These are phyloP conservation scores for Curvularia sp. DNA, from an alignment of 2,329 filamentous ascomycete species.

Conservation along the genomic window DNA sequence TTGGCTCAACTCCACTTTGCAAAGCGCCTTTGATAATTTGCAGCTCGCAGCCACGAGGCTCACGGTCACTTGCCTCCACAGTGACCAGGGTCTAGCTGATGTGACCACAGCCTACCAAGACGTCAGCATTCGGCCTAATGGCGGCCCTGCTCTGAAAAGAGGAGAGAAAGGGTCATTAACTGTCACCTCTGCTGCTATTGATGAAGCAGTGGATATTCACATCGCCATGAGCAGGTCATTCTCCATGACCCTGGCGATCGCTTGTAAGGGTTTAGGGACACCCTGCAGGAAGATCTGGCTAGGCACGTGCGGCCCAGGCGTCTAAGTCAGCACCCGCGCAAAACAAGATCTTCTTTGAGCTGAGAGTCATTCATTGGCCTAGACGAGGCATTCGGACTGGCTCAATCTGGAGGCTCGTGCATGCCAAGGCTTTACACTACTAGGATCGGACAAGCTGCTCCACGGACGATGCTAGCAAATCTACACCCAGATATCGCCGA, in stretches of 20 bases:
- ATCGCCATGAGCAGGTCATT: background rate
- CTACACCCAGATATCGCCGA: background rate
- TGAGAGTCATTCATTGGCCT: conserved; percentile 8
- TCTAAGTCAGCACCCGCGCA: background rate
- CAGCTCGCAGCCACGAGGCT: background rate
- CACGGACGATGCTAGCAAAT: conserved; percentile 5
- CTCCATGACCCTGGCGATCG: background rate
- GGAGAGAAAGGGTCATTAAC: background rate
- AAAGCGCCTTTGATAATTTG: background rate
- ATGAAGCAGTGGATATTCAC: background rate
- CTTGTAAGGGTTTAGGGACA: background rate
- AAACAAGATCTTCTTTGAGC: background rate
- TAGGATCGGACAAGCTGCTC: conserved; percentile 9
- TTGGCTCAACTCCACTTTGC: conserved; percentile 1
- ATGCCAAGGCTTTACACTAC: conserved; percentile 14
- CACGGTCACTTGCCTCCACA: conserved; percentile 2
- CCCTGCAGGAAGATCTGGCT: conserved; percentile 1
- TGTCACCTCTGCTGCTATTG: background rate
- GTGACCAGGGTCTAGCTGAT: conserved; percentile 5
- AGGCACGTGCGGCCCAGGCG: conserved; percentile 3
- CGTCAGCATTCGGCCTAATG: background rate
- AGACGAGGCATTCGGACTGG: background rate
- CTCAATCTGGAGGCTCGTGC: conserved; percentile 9
- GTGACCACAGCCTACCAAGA: background rate
- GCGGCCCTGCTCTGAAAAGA: background rate